Base-by-base conservation (phyloP, 2,329 filamentous ascomycete genomes). In the Didymellaceae sp. region DNA sequence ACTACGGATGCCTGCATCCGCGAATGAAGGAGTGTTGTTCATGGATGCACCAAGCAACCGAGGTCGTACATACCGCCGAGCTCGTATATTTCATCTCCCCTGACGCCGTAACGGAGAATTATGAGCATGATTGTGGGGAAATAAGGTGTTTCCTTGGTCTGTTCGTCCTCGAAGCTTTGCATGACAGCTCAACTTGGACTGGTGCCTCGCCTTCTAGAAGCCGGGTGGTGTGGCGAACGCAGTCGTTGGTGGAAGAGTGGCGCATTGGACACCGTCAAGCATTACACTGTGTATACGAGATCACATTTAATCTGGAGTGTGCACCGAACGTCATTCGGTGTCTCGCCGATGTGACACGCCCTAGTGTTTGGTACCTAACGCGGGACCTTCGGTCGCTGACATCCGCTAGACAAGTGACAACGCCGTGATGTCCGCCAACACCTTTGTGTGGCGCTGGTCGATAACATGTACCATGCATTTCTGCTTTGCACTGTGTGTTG, bases 341-440 rank as follows among this genome's bases (percentile, higher is more conserved):
- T 22, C 20, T 42, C 20, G 37, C 42, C 48, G 48, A 46, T 32
- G 17, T 46, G 48, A 45, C 37, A 52, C 48, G 16, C 30, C n/a
- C 25, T 10, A 42, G 25, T 16, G 48, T 46, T 45, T 52, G 37
- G 21, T 6, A n/a, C n/a, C n/a, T n/a, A n/a, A n/a, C n/a, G n/a
- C n/a, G n/a, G 8, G 13, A 35, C 18, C 14, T 16, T 33, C 1
- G n/a, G 10, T 28, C 10, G 26, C 11, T 13, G 26, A 28, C 26
- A 28, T 9, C 26, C 11, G 26, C 26, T 13, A 28, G 10, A 25
- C 24, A 25, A 11, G 7, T n/a, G 26, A 13, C 26, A 13, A 28
- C 26, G 26, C 26, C n/a, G n/a, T n/a, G n/a, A n/a, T n/a, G n/a
- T n/a, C n/a, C n/a, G n/a, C n/a, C n/a, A n/a, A n/a, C n/a, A n/a